phyloP scores from a whole-genome alignment of 805 yeast genomes.

The Isabelozyma pseudorhagii region DNA sequence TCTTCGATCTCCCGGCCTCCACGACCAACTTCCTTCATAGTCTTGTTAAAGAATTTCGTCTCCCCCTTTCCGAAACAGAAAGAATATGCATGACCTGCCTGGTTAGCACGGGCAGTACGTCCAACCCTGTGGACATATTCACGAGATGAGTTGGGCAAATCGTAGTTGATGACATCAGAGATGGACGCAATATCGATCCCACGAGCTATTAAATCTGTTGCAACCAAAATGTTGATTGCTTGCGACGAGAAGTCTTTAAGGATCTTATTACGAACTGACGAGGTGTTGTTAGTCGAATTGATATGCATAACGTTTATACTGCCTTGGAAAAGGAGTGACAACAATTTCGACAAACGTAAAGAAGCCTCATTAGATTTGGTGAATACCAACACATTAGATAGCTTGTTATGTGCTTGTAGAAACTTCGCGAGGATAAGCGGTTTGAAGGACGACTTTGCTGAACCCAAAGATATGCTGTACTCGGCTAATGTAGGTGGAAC shows the following conservation, averaged over 20 bases:
- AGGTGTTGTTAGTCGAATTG: conserved; percentile 55
- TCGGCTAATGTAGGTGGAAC: conserved; percentile 56
- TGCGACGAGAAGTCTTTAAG: conserved; percentile 59
- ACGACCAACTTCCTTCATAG: conserved; percentile 50
- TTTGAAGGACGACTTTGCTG: conserved; percentile 47
- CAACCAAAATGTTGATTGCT: conserved; percentile 54
- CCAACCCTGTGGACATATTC: conserved; percentile 97
- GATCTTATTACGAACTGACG: conserved; percentile 49
- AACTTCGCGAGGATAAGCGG: conserved; percentile 71
- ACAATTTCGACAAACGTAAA: conserved; percentile 67
- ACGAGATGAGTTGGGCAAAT: conserved; percentile 80
- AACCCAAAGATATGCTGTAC: conserved; percentile 37
- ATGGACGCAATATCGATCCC: conserved; percentile 82
- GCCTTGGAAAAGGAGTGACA: conserved; percentile 37
- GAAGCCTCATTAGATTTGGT: conserved; percentile 83
- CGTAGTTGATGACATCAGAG: conserved; percentile 81
- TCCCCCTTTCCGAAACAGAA: conserved; percentile 80
- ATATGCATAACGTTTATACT: conserved; percentile 38
- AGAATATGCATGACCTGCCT: conserved; percentile 70
- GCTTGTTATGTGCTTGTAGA: conserved; percentile 32
- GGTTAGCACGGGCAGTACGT: conserved; percentile 93
- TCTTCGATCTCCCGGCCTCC: conserved; percentile 14
- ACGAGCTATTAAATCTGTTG: conserved; percentile 93
- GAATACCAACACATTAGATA: conserved; percentile 52
- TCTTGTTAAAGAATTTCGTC: conserved; percentile 53